Evolutionary conservation across 2,329 filamentous ascomycete species (phyloP).

Genomic region (Hypoxylon sp.): DNA sequence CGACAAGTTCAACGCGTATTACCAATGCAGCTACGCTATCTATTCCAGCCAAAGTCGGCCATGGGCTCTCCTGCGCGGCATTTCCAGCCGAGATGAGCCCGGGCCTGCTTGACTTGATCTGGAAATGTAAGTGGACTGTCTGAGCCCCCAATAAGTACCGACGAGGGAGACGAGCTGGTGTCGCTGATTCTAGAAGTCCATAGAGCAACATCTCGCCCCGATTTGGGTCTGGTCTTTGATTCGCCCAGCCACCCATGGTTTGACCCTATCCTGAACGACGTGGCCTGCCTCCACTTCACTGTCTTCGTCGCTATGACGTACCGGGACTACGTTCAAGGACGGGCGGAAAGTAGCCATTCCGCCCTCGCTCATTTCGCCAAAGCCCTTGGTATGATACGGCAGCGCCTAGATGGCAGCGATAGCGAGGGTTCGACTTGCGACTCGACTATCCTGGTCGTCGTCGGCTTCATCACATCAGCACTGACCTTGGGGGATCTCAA

Average conservation of each 20-base stretch:
- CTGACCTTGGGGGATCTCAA: background rate
- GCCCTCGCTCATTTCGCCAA: background rate
- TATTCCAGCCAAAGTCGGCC: background rate
- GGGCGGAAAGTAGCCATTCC: background rate
- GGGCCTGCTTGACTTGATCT: background rate
- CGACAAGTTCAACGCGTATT: background rate
- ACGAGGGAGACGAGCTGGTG: background rate
- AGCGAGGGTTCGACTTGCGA: background rate
- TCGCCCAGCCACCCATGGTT: background rate
- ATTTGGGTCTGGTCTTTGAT: background rate
- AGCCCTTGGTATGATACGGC: background rate
- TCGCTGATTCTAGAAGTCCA: background rate
- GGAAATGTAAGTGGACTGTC: background rate
- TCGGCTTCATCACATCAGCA: background rate
- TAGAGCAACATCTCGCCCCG: background rate
- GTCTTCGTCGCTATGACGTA: background rate
- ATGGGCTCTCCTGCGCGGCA: background rate
- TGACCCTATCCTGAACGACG: background rate
- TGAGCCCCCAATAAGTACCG: background rate
- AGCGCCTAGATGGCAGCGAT: background rate
- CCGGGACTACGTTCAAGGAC: background rate
- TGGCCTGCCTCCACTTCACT: background rate
- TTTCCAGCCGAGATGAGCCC: background rate
- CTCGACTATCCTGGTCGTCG: background rate
- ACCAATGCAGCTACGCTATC: background rate